Evolutionary conservation across 2,329 filamentous ascomycete species (phyloP), one percentile per base, ranked within the genome.

Genomic region (Hymenoscyphus fraxineus): DNA sequence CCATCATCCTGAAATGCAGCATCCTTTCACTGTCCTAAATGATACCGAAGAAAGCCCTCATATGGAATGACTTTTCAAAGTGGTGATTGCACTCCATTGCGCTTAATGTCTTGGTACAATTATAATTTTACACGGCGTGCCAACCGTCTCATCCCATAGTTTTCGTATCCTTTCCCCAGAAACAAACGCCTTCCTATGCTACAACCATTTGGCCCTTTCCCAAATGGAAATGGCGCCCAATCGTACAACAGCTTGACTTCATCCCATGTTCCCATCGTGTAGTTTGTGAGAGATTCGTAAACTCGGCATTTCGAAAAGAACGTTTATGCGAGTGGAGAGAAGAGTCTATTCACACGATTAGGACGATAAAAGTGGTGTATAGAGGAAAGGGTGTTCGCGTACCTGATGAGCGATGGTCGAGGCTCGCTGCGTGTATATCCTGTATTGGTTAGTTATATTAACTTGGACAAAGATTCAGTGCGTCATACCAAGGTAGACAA

Each of bases 371-470:
- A 15, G 19, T 19, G 41, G 22, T 51, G 32, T 59, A 55, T 40
- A 13, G 19, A 13, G 55, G 27, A 40, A 51, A 32, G 16, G 32
- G 9, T 1, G 61, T 80, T 22, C 15, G 31, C 67, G 65, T 79
- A 90, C 88, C 87, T 86, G 80, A 91, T 89, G 72, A 91, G 77
- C 57, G 92, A 89, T 63, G 95, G 95, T 77, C 91, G 88, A 51
- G 95, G 95, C 78, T 94, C 90, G 83, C 93, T 98, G 78, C 91
- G 90, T 63, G 94, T 96, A 82, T 97, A 98, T 73, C 94, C 91
- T 95, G 74, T 67, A 61, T 54, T 62, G 60, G 58, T 72, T 64
- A 73, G 70, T 66, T 47, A 38, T 63, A 16, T 61, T 54, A 41
- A 51, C 57, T 58, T 35, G 7, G 7, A 27, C 41, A 22, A 40